Percentiles rank a stretch among this genome's conserved stretches.
Conservation (phyloP, 2,329 filamentous ascomycete genomes). For the Tolypocladium guangdongense region DNA sequence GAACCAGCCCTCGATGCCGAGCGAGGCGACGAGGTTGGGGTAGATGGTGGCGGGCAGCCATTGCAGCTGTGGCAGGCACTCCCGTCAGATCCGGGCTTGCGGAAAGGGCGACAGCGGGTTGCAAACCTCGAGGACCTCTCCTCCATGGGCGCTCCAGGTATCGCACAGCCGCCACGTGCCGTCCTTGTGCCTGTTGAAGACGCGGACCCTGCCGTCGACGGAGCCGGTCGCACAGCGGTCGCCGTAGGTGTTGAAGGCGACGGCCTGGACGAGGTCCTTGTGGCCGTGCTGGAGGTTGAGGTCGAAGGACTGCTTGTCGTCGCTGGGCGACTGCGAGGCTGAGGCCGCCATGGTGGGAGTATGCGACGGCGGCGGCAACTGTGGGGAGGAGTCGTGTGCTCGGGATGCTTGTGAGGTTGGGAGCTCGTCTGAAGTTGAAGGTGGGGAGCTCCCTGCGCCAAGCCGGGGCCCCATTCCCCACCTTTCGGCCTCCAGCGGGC, state of each 20-base stretch:
- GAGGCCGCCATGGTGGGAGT: conserved; percentile 16
- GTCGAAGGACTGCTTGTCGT: conserved; percentile 40
- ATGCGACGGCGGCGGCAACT: background rate
- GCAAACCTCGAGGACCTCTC: conserved; percentile 75
- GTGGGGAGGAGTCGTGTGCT: background rate
- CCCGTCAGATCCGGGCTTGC: background rate
- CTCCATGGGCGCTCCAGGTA: conserved; percentile 81
- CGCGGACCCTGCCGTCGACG: conserved; percentile 83
- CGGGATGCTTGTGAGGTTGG: background rate
- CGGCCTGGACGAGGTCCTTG: conserved; percentile 70
- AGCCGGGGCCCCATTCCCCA: background rate
- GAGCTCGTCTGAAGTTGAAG: background rate
- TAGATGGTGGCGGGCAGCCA: conserved; percentile 90
- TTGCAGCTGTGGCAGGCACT: conserved; percentile 50
- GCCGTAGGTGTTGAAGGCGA: conserved; percentile 86
- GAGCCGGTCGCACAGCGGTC: conserved; percentile 86
- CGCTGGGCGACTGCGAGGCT: conserved; percentile 23
- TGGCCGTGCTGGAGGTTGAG: conserved; percentile 63
- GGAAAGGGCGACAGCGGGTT: background rate
- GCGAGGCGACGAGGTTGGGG: conserved; percentile 72
- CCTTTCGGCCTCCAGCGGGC: background rate
- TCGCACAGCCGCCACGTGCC: conserved; percentile 72
- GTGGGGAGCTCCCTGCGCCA: background rate
- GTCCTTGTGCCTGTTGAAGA: conserved; percentile 77
- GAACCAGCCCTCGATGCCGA: conserved; percentile 82